A percentile compares a stretch with the other conserved stretches of the same genome.
Conservation (phyloP, 495 filamentous ascomycete genomes). For the Rhypophila decipiens region DNA sequence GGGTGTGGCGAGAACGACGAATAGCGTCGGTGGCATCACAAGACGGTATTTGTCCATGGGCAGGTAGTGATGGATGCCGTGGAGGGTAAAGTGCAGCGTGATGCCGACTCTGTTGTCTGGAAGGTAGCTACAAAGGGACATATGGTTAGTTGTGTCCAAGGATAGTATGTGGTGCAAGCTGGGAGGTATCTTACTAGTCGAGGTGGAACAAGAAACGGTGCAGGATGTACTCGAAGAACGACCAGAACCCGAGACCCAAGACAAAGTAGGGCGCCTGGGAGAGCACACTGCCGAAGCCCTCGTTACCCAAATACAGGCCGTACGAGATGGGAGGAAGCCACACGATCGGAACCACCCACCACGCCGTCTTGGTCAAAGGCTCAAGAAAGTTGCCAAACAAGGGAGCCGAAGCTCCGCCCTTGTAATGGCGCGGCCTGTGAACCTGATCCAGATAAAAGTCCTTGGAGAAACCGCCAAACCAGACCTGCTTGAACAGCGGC, state of each 20-base stretch:
- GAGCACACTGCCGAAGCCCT: conserved; percentile 40
- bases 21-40: conserved; percentile 94
- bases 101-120: conserved; percentile 88
- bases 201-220: conserved; percentile 94
- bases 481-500: conserved; percentile 84
- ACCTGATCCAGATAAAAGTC: conserved; percentile 95
- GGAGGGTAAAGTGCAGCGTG: conserved; percentile 87
- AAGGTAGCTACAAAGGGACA: conserved; percentile 56
- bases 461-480: conserved; percentile 80
- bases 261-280: conserved; percentile 51
- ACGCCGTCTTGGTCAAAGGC: conserved; percentile 86
- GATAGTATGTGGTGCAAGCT: not conserved
- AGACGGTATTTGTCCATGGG: conserved; percentile 97
- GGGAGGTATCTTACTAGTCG: conserved; percentile 59
- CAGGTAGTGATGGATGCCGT: conserved; percentile 96
- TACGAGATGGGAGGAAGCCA: conserved; percentile 84
- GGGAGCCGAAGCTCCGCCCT: conserved; percentile 82
- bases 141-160: conserved; percentile 12
- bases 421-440: conserved; percentile 92
- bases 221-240: conserved; percentile 80
- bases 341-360: conserved; percentile 78
- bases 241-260: conserved; percentile 72
- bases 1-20: conserved; percentile 73
- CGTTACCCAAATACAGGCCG: conserved; percentile 59
- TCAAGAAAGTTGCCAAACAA: conserved; percentile 98